A percentile compares a stretch with the other conserved stretches of the same genome.
phyloP scores from a whole-genome alignment of 495 filamentous ascomycete genomes.

The Symbiotaphrina buchneri region DNA sequence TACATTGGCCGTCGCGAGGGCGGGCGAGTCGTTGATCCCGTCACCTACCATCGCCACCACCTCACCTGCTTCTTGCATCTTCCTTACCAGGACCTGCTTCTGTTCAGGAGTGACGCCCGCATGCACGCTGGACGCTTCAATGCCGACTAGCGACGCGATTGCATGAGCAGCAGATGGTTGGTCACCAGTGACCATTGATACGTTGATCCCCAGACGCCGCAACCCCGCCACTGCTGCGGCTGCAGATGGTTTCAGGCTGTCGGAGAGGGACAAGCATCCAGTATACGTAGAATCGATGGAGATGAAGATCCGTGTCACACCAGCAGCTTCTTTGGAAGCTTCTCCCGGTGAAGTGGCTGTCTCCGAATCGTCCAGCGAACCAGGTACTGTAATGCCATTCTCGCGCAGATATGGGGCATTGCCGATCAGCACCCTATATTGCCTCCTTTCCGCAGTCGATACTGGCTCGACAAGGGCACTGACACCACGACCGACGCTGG shows the following conservation, averaged over 20 bases:
- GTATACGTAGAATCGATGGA: slow-evolving; percentile 64
- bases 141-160: slow-evolving; percentile 67
- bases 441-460: slow-evolving; percentile 33
- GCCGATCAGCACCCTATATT: slow-evolving; percentile 64
- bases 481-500: slow-evolving; percentile 67
- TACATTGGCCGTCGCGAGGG: slow-evolving; percentile 75
- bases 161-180: slow-evolving; percentile 58
- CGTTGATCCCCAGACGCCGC: slow-evolving; percentile 58
- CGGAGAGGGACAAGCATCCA: slow-evolving; percentile 61
- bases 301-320: slow-evolving; percentile 76
- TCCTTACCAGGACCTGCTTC: slow-evolving; percentile 64
- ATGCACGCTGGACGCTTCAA: slow-evolving; percentile 47
- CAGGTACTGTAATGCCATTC: slow-evolving; percentile 40
- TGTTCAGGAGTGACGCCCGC: slow-evolving; percentile 70
- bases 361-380: slow-evolving; percentile 5
- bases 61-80: slow-evolving; percentile 46
- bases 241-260: slow-evolving; percentile 77
- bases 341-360: slow-evolving; percentile 7
- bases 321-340: slow-evolving; percentile 16
- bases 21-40: slow-evolving; percentile 96
- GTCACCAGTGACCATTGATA: slow-evolving; percentile 87
- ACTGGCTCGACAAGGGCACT: slow-evolving; percentile 61
- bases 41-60: slow-evolving; percentile 95
- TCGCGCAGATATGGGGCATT: slow-evolving; percentile 56
- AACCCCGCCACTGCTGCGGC: slow-evolving; percentile 68